These are phyloP conservation scores for Malbranchea zuffiana DNA, from an alignment of 2,329 filamentous ascomycete species.

Conservation along the genomic window DNA sequence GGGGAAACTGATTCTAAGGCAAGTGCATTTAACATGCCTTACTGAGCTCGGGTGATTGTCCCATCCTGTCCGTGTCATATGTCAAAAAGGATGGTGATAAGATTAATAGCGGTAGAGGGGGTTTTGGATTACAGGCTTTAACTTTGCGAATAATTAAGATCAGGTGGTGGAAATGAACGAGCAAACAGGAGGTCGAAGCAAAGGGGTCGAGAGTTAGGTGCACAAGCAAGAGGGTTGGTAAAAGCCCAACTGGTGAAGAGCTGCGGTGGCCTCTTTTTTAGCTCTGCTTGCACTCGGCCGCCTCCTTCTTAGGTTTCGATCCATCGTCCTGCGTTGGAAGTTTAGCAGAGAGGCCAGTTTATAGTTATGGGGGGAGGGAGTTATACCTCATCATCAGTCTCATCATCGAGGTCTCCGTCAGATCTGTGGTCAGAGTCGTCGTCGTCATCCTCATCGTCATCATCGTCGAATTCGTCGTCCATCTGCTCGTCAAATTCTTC, in stretches of 20 bases:
- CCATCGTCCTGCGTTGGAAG: conserved; percentile 58
- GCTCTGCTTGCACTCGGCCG: conserved; percentile 93
- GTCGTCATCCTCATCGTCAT: conserved; percentile 88
- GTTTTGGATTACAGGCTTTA: too few relatives aligned
- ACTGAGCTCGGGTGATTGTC: too few relatives aligned
- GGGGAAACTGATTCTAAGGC: too few relatives aligned
- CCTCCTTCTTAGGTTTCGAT: conserved; percentile 85
- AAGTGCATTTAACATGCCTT: too few relatives aligned
- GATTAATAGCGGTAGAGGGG: too few relatives aligned
- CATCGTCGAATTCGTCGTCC: conserved; percentile 71
- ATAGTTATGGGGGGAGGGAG: conserved; percentile 4
- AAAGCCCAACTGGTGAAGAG: too few relatives aligned
- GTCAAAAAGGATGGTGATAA: too few relatives aligned
- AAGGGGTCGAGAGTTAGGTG: neutral
- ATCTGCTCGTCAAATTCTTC: conserved; percentile 85
- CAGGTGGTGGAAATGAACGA: too few relatives aligned
- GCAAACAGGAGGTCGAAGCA: neutral
- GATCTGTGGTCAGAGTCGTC: conserved; percentile 75
- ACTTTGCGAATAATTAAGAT: too few relatives aligned
- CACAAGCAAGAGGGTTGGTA: too few relatives aligned
- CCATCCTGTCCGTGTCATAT: too few relatives aligned
- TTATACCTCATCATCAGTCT: conserved; percentile 43
- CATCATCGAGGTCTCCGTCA: conserved; percentile 56
- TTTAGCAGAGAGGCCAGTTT: conserved; percentile 11
- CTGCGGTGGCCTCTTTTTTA: too few relatives aligned